Base-by-base conservation (phyloP, 1,139 yeast species). In the Kurtzmaniella quercitrusa region DNA sequence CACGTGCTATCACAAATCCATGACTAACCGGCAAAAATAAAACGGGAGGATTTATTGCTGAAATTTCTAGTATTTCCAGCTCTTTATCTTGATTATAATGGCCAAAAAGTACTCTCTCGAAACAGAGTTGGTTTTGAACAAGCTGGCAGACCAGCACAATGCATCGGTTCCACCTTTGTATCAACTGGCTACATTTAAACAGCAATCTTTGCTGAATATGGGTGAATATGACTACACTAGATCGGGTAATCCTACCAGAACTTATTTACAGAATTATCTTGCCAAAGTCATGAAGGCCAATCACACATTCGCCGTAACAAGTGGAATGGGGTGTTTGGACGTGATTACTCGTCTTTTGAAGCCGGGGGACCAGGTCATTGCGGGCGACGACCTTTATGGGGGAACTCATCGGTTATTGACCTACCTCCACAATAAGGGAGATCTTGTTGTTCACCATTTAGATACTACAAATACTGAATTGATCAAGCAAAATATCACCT, bases 241-340 rank as follows among this genome's bases (percentile, higher is more conserved):
- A 55, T 84, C 94, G n/a, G 97, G 97, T 2, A 89, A 89, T 62
- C 97, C 97, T 23, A 88, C 97, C 1, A 74, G 97, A 62, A 80
- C 94, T 0, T 79, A 80, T 40, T 68, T 88, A 46, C 96, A 89
- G 60, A 71, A 78, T 43, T 95, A 89, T 54, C 60, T 89, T 54
- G 83, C 88, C 39, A 78, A 80, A 51, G 77, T 89, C 55, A 88
- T 88, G 84, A 75, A 74, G 50, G 91, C 95, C 9, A 67, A 75
- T 36, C 76, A 83, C 43, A 80, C 88, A 1, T 82, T 75, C 54
- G 95, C 95, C 3, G 95, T 89, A 11, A 81, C 91, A 33, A 82
- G 91, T 43, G 97, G 97, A 23, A 89, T 89, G 97, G 86, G 95
- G 7, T 89, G 95, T 46, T 71, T 88, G 50, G 96, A 89, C 59